Evolutionary conservation across 306 rosid genomes (phyloP).

Genomic region (Dryas alaskensis): DNA sequence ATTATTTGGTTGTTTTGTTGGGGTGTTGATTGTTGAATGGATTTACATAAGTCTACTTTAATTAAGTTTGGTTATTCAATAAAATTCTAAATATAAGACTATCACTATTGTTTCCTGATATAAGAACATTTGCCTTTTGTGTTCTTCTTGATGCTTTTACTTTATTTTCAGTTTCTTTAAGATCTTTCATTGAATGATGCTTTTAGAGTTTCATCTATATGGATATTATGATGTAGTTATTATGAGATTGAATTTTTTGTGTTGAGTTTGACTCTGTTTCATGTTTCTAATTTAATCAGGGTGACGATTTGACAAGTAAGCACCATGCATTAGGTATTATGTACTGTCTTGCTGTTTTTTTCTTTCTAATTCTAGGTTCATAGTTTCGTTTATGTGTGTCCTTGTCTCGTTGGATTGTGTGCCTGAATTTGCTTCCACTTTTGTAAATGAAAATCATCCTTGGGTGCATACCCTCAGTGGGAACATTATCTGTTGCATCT

Average conservation of each 20-base stretch:
- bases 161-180: not conserved
- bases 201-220: conserved; percentile 15
- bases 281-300: conserved; percentile 45
- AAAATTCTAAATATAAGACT: not conserved
- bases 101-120: not conserved
- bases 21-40: not conserved
- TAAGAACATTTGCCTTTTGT: not conserved
- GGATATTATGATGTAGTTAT: conserved; percentile 10
- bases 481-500: not conserved
- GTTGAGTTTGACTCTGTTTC: conserved; percentile 31
- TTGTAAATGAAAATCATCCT: not conserved
- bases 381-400: not conserved
- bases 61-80: not conserved
- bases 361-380: not conserved
- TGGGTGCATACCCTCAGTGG: not conserved
- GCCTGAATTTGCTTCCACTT: not conserved
- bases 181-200: conserved; percentile 7
- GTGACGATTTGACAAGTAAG: conserved; percentile 40
- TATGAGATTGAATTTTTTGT: conserved; percentile 3
- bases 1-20: not conserved
- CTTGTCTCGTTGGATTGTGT: not conserved
- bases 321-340: conserved; percentile 48
- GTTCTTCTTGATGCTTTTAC: conserved; percentile 2
- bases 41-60: not conserved
- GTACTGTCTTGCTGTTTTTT: not conserved